Base-by-base conservation (phyloP, 805 yeast genomes). In the Barnettozyma siamensis region DNA sequence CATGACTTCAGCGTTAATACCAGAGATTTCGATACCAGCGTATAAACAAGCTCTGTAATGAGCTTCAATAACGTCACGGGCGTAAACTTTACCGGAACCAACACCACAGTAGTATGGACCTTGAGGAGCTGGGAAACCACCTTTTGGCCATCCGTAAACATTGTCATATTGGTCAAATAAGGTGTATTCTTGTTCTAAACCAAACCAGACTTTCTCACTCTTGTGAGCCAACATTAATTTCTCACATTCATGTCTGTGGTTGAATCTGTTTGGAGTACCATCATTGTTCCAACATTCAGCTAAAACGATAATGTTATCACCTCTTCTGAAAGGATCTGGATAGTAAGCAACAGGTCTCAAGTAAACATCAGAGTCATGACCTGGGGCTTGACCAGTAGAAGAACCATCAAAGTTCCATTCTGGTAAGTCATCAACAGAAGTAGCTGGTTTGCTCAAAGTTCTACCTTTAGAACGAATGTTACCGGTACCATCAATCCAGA, bases 61-160 rank as follows among this genome's bases (percentile, higher is more conserved):
- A 45, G 99, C 98, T 76, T 91, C 99, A 58, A 93, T 88, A 43
- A 91, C 88, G 65, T 93, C 99, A 74, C 99, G 81, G 62, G 97
- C 96, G 67, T 83, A 87, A 50, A 91, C 99, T 74, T 88, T 89
- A 63, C 97, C 96, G 59, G 96, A 78, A 72, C 99, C 99, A 53
- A 93, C 99, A 80, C 98, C 99, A 77, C 99, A 93, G 82, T 93
- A 93, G 84, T 93, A 93, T 48, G 99, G 99, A 54, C 99, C 99
- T 74, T 93, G 99, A 52, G 99, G 98, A 56, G 96, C 98, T 65
- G 99, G 99, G 94, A 78, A 93, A 50, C 98, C 99, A 58, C 97
- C 97, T 75, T 86, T 82, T 69, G 99, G 99, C 99, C 99, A 93
- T 53, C 96, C 98, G 69, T 89, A 93, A 49, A 84, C 88, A 59